Evolutionary conservation across 768 basidiomycete species (phyloP).

Genomic region (Leccinum pellstonianum): DNA sequence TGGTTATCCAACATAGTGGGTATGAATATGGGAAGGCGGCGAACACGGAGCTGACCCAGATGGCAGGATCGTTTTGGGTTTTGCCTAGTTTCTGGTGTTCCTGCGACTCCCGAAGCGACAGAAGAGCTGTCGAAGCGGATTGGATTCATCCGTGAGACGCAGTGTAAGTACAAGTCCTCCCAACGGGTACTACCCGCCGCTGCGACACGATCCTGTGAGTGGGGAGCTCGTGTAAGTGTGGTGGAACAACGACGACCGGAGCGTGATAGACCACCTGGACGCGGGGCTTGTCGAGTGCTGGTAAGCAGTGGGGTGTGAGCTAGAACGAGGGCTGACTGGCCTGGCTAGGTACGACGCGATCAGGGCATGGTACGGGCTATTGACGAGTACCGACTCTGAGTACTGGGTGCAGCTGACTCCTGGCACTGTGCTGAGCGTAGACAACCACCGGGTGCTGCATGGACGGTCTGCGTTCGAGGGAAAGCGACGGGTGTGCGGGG

Average conservation of each 20-base stretch:
- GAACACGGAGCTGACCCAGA: background rate
- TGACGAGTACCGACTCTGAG: slow-evolving; percentile 46
- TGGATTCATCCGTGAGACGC: slow-evolving; percentile 87
- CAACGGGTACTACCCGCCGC: slow-evolving; percentile 60
- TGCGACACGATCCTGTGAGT: slow-evolving; percentile 60
- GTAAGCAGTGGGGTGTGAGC: slow-evolving; percentile 34
- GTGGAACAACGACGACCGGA: slow-evolving; percentile 96
- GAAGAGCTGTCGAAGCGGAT: slow-evolving; percentile 75
- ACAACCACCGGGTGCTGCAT: slow-evolving; percentile 93
- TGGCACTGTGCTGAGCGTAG: slow-evolving; percentile 70
- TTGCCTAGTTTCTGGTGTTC: slow-evolving; percentile 81
- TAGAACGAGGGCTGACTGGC: background rate
- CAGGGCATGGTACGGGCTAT: slow-evolving; percentile 68
- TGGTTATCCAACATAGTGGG: slow-evolving; percentile 82
- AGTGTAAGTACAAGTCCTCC: slow-evolving; percentile 54
- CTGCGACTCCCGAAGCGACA: slow-evolving; percentile 78
- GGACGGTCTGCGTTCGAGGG: slow-evolving; percentile 92
- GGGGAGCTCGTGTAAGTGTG: slow-evolving; percentile 73
- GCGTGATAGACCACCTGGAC: slow-evolving; percentile 64
- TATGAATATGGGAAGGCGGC: slow-evolving; percentile 9
- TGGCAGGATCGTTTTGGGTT: slow-evolving; percentile 85
- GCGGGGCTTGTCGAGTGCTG: slow-evolving; percentile 70
- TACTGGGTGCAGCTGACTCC: too few species aligned
- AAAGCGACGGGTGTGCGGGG: slow-evolving; percentile 90
- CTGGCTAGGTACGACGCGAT: slow-evolving; percentile 72